Conservation (phyloP, 306 rosid species). For the Dalbergia cultrata region DNA sequence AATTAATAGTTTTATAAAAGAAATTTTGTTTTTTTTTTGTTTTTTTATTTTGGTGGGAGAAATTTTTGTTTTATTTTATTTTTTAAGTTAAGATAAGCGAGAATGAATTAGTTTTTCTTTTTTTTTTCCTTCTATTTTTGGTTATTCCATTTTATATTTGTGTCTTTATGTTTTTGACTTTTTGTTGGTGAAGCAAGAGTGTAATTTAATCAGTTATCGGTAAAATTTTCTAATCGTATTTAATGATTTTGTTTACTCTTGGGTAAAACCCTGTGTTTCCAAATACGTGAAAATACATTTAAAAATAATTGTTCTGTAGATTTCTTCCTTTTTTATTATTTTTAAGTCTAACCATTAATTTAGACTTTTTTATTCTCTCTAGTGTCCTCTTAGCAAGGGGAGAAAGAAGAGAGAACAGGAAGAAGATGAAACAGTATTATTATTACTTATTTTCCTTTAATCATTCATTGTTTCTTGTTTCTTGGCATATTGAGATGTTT, state of each 20-base stretch:
- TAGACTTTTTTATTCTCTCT: not conserved
- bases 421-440: constrained; percentile 3
- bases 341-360: not conserved
- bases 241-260: too few species aligned
- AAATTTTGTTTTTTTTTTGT: not conserved
- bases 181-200: not conserved
- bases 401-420: constrained; percentile 34
- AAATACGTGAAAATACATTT: too few species aligned
- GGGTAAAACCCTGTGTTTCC: not conserved
- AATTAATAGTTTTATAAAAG: too few species aligned
- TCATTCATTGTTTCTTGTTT: not conserved
- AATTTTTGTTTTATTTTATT: not conserved
- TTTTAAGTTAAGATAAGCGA: too few species aligned
- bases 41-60: not conserved
- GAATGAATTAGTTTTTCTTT: too few species aligned
- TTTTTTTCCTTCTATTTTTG: too few species aligned
- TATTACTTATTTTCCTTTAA: constrained; percentile 2
- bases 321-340: not conserved
- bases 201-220: too few species aligned
- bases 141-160: not conserved
- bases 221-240: too few species aligned
- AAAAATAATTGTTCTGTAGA: not conserved
- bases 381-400: not conserved
- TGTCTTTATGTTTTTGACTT: not conserved
- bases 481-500: not conserved